Conservation (phyloP, 352 stramenopile genomes). For the Phytophthora vignae region DNA sequence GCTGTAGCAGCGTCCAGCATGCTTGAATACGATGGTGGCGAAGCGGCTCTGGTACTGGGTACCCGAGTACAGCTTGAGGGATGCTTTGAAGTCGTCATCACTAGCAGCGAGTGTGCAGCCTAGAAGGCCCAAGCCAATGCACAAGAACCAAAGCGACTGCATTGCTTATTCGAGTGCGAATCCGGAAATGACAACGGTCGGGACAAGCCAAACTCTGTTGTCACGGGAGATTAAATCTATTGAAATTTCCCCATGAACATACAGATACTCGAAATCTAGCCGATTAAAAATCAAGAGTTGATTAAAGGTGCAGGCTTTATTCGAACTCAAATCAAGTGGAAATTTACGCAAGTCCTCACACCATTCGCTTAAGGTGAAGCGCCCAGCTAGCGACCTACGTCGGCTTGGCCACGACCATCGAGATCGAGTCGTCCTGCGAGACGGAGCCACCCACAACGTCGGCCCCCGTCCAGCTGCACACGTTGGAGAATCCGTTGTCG, state of each 20-base stretch:
- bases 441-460: constrained; percentile 25
- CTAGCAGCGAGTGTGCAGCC: neutral
- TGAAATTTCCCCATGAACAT: neutral
- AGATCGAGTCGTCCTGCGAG: constrained; percentile 17
- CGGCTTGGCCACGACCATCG: constrained; percentile 21
- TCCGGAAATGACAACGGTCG: neutral
- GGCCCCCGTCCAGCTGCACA: constrained; percentile 31
- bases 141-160: neutral
- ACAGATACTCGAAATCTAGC: neutral
- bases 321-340: neutral
- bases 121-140: neutral
- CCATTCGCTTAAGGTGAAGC: neutral
- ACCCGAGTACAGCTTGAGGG: neutral
- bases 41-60: neutral
- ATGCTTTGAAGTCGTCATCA: neutral
- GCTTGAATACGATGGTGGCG: neutral
- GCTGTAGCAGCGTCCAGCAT: neutral
- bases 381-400: neutral
- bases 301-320: neutral
- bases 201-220: no score
- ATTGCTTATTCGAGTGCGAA: neutral
- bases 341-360: neutral
- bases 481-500: constrained; percentile 25
- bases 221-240: no score
- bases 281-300: neutral